Evolutionary conservation across 257 asterid genomes (phyloP).

Genomic region (Solanum pennellii): DNA sequence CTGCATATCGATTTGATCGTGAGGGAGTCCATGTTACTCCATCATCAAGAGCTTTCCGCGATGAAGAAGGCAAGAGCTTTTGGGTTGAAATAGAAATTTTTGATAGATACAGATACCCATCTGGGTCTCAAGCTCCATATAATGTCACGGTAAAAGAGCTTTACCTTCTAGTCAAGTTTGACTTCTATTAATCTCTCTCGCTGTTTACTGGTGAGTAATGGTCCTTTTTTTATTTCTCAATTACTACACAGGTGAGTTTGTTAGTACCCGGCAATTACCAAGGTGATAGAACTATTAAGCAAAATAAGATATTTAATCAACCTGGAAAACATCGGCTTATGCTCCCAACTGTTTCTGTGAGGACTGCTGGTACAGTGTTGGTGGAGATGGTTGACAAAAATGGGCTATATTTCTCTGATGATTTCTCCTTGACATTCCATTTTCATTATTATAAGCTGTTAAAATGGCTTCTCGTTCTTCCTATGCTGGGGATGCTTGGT

Average conservation of each 20-base stretch:
- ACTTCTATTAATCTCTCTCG: not conserved
- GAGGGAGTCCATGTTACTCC: conserved; percentile 85
- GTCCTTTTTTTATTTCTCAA: no score
- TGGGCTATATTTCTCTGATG: conserved; percentile 82
- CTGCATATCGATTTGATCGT: conserved; percentile 55
- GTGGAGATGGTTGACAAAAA: conserved; percentile 97
- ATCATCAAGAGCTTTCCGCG: conserved; percentile 86
- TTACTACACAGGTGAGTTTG: conserved; percentile 56
- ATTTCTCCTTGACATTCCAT: conserved; percentile 91
- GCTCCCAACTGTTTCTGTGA: conserved; percentile 78
- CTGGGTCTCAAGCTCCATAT: conserved; percentile 94
- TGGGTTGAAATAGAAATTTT: conserved; percentile 90
- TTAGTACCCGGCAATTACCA: conserved; percentile 98
- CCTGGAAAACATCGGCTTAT: conserved; percentile 65
- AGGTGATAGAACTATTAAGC: conserved; percentile 88
- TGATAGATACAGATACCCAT: conserved; percentile 69
- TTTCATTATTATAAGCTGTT: conserved; percentile 75
- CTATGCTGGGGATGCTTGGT: conserved; percentile 96
- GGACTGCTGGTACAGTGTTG: conserved; percentile 85
- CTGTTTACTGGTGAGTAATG: not conserved
- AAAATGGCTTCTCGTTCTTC: conserved; percentile 94
- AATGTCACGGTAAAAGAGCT: conserved; percentile 66
- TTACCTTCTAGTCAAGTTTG: not conserved
- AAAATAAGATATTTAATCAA: conserved; percentile 42
- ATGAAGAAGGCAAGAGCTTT: conserved; percentile 95